Evolutionary conservation across 768 basidiomycete genomes (phyloP).

Genomic region (Cyathus striatus): DNA sequence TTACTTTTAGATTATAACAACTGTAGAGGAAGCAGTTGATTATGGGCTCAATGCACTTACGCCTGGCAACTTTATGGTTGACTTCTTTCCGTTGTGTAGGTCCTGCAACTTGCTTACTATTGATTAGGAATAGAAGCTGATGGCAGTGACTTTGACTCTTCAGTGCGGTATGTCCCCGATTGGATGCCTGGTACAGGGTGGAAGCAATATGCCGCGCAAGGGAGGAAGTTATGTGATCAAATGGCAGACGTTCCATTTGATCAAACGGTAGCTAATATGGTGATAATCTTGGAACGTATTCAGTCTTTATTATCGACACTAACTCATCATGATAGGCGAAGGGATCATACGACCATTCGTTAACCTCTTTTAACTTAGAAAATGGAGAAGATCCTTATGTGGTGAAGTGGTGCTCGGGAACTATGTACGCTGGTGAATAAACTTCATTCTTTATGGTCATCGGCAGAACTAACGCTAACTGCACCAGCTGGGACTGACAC

Average conservation of each 20-base stretch:
- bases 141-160: neutral
- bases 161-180: conserved; percentile 18
- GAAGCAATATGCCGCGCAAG: conserved; percentile 28
- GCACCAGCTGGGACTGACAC: neutral
- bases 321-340: conserved; percentile 6
- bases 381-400: conserved; percentile 16
- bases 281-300: conserved; percentile 9
- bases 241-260: conserved; percentile 34
- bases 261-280: conserved; percentile 26
- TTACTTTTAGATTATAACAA: neutral
- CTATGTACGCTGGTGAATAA: neutral
- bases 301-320: neutral
- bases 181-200: conserved; percentile 46
- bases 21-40: neutral
- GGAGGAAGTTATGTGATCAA: conserved; percentile 21
- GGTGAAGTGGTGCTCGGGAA: conserved; percentile 18
- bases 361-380: conserved; percentile 13
- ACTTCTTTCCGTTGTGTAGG: conserved; percentile 15
- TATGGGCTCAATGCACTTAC: neutral
- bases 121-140: neutral
- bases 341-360: conserved; percentile 10
- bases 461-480: neutral
- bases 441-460: neutral
- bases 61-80: neutral
- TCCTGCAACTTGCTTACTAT: neutral